Base-by-base conservation (phyloP, 2,329 filamentous ascomycete genomes). In the Nigrospora osmanthi region DNA sequence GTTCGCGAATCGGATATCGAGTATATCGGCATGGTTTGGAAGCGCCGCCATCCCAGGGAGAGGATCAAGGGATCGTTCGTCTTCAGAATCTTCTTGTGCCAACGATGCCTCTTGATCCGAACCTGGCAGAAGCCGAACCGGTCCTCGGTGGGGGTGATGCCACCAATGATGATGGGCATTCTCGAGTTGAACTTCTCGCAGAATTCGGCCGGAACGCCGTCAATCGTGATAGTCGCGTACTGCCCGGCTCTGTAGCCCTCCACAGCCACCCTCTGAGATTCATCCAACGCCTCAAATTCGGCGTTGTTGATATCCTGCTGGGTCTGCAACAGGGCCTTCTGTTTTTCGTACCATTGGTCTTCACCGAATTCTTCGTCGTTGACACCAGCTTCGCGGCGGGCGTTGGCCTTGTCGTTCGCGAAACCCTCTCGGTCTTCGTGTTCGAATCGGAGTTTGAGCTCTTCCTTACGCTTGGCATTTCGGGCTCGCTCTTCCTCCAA, bases 71-170 rank as follows among this genome's bases (percentile, higher is more conserved):
- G 94, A 60, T 98, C 93, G 61, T 95, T 95, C 32, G 89, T 97
- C 73, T 98, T 98, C 54, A 98, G 75, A 55, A 97, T 97, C 73
- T 93, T 95, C 78, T 96, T 96, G 71, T 98, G 93, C 94, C 94
- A 98, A 53, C 93, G 78, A 65, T 98, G 93, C 44, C 89, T 80
- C 77, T 98, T 98, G 72, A 98, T 95, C 42, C 94, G 83, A 47
- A 96, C 84, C 65, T 98, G 93, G 10, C 97, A 84, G 60, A 87
- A 97, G 10, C 93, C 94, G 62, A 95, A 96, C 42, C 94, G 83
- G 64, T 97, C 90, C 65, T 98, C 93, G 0, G 91, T 96, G 9
- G 93, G 79, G 11, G 89, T 85, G 35, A 98, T 75, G n/a, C 93
- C 94, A 42, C 93, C 93, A 31, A 97, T 76, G 42, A 98, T 80